These are phyloP conservation scores for Chrysosporium keratinophilum DNA, from an alignment of 2,329 filamentous ascomycete species.

Conservation along the genomic window DNA sequence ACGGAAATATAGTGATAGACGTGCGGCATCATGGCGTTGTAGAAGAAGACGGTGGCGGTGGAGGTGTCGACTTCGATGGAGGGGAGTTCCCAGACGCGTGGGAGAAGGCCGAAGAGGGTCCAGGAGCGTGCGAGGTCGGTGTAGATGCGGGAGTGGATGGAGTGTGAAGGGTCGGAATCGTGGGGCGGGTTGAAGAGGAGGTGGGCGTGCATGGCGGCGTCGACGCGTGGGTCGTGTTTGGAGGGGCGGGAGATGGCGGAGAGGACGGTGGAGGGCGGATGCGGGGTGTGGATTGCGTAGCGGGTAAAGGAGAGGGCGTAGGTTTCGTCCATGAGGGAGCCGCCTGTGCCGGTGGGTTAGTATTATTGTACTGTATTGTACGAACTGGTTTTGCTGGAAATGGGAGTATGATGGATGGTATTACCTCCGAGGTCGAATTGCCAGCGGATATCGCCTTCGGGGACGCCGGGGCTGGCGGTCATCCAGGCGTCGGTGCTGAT, in stretches of 20 bases:
- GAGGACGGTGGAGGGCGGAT: conserved; percentile 23
- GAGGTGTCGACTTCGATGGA: conserved; percentile 27
- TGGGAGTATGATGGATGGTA: neutral
- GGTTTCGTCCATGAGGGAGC: conserved; percentile 33
- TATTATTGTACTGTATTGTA: too few species aligned
- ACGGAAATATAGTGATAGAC: conserved; percentile 28
- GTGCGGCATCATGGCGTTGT: conserved; percentile 29
- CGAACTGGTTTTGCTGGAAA: too few species aligned
- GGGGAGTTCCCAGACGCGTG: conserved; percentile 27
- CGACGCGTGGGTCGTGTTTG: conserved; percentile 22
- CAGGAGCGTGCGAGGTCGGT: conserved; percentile 25
- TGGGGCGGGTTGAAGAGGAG: conserved; percentile 21
- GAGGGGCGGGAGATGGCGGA: conserved; percentile 23
- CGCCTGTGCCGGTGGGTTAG: conserved; percentile 21
- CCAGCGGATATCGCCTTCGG: conserved; percentile 31
- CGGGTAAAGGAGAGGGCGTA: conserved; percentile 29
- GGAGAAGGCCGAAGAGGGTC: conserved; percentile 18
- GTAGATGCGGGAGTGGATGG: conserved; percentile 24
- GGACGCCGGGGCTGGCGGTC: conserved; percentile 21
- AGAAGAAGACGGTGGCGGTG: conserved; percentile 25
- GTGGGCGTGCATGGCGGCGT: conserved; percentile 26
- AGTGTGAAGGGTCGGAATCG: conserved; percentile 11
- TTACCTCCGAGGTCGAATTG: conserved; percentile 28
- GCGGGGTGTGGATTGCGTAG: conserved; percentile 24
- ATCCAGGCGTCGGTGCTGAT: conserved; percentile 23